These are phyloP conservation scores for Cucurbita ficifolia DNA, from an alignment of 306 rosid species.

Conservation along the genomic window DNA sequence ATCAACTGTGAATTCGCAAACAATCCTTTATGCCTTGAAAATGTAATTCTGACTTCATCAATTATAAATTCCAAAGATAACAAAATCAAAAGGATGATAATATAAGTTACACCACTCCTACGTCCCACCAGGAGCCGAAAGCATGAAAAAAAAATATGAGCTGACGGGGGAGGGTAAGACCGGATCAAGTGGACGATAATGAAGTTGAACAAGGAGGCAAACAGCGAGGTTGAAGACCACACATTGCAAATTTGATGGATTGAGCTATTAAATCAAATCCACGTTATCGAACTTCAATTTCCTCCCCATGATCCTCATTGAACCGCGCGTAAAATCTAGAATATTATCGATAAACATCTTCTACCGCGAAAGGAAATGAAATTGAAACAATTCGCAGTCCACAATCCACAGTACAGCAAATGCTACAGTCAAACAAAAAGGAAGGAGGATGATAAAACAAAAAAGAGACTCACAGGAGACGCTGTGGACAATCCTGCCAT, in stretches of 20 bases:
- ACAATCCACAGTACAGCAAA: background rate
- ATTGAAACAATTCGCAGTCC: background rate
- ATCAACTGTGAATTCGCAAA: background rate
- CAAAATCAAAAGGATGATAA: background rate
- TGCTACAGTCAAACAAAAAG: background rate
- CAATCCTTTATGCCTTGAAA: background rate
- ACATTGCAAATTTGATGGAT: background rate
- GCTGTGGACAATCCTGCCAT: conserved; percentile 96
- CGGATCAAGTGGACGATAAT: background rate
- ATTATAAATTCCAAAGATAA: background rate
- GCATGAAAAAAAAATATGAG: background rate
- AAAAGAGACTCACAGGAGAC: conserved; percentile 69
- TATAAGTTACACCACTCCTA: background rate
- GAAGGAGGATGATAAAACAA: background rate
- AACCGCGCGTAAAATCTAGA: background rate
- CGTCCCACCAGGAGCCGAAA: background rate
- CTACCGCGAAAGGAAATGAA: background rate
- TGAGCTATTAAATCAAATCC: background rate
- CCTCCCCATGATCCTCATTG: background rate
- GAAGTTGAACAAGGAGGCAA: background rate
- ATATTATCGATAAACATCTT: background rate
- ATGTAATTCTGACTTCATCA: background rate
- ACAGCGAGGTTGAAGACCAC: background rate
- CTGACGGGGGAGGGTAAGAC: background rate
- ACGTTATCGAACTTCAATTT: background rate